These are phyloP conservation scores for Phytopythium oedochilum DNA, from an alignment of 352 stramenopile genomes.

Conservation along the genomic window DNA sequence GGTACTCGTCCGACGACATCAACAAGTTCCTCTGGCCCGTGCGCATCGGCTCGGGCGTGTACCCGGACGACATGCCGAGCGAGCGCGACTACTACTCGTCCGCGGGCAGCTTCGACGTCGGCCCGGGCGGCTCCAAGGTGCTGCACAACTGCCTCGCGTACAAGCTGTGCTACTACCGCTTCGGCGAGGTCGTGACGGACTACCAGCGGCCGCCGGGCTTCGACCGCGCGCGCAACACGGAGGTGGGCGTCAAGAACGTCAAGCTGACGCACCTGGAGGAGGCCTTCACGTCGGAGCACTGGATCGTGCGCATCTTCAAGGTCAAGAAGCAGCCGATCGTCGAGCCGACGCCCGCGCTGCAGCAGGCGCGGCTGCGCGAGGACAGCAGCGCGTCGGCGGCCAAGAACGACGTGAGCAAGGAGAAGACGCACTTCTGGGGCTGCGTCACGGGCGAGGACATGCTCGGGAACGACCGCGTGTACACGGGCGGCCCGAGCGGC, in stretches of 20 bases:
- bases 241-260: slow-evolving; percentile 90
- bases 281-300: slow-evolving; percentile 94
- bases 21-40: slow-evolving; percentile 94
- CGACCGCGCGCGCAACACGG: slow-evolving; percentile 82
- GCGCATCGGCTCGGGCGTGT: slow-evolving; percentile 86
- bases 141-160: slow-evolving; percentile 92
- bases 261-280: slow-evolving; percentile 90
- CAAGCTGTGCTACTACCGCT: slow-evolving; percentile 94
- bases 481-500: slow-evolving; percentile 81
- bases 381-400: slow-evolving; percentile 18
- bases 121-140: slow-evolving; percentile 71
- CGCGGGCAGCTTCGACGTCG: slow-evolving; percentile 82
- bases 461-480: slow-evolving; percentile 84
- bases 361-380: slow-evolving; percentile 54
- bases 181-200: slow-evolving; percentile 85
- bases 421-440: slow-evolving; percentile 80
- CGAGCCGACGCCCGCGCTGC: slow-evolving; percentile 62
- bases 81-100: slow-evolving; percentile 87
- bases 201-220: slow-evolving; percentile 79
- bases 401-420: slow-evolving; percentile 55
- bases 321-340: slow-evolving; percentile 89
- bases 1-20: slow-evolving; percentile 88
- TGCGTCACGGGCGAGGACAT: slow-evolving; percentile 81
- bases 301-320: slow-evolving; percentile 94
- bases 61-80: slow-evolving; percentile 76